Evolutionary conservation across 441 rosid genomes (phyloP).

Genomic region (Gossypium lobatum): DNA sequence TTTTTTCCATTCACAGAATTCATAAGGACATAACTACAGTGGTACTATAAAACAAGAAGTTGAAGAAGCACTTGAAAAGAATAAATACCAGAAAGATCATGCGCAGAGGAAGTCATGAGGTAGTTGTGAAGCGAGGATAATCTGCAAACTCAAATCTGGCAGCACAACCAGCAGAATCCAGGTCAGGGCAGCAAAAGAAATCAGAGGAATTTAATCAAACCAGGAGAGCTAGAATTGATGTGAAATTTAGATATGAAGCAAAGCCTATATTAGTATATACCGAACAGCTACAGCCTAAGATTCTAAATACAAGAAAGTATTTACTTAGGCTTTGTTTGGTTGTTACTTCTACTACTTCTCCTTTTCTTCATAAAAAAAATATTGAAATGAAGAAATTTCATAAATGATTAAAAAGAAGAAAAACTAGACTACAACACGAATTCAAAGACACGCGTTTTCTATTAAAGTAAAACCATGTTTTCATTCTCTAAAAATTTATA

Average conservation of each 20-base stretch:
- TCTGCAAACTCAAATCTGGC: constrained; percentile 17
- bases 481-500: neutral
- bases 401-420: neutral
- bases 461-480: neutral
- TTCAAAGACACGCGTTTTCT: neutral
- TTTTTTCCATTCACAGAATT: neutral
- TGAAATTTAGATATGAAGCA: neutral
- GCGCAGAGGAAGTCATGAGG: constrained; percentile 53
- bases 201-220: neutral
- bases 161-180: neutral
- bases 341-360: neutral
- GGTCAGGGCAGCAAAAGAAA: neutral
- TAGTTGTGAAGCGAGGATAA: constrained; percentile 12
- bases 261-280: neutral
- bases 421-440: neutral
- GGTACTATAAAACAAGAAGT: constrained; percentile 6
- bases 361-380: neutral
- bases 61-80: constrained; percentile 12
- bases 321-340: neutral
- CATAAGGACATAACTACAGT: neutral
- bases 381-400: neutral
- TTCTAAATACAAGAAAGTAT: neutral
- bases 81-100: constrained; percentile 45
- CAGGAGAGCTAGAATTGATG: neutral
- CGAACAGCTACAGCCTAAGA: neutral